Evolutionary conservation across 192 early-diverging fungal genomes (phyloP).

Genomic region (Coemansia sp.): DNA sequence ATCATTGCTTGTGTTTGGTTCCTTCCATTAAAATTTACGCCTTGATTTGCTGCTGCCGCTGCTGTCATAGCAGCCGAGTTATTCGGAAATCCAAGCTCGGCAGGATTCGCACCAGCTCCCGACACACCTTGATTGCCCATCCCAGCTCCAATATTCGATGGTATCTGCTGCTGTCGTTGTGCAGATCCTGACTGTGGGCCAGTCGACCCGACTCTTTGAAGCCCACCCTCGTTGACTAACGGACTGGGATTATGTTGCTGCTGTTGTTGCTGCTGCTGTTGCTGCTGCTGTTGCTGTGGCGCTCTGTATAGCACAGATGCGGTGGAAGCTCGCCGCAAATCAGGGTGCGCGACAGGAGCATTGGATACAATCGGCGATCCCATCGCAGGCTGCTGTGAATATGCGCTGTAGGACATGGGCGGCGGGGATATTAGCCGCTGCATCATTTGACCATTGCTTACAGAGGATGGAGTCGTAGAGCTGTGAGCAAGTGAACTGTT

Average conservation of each 20-base stretch:
- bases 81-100: slow-evolving; percentile 18
- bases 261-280: slow-evolving; percentile 8
- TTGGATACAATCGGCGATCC: slow-evolving; percentile 31
- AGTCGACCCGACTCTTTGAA: background rate
- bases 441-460: slow-evolving; percentile 19
- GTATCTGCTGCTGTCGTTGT: slow-evolving; percentile 14
- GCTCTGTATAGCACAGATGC: slow-evolving; percentile 11
- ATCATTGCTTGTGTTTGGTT: slow-evolving; percentile 16
- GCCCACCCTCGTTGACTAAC: background rate
- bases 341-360: slow-evolving; percentile 8
- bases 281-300: slow-evolving; percentile 13
- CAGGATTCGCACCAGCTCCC: slow-evolving; percentile 3
- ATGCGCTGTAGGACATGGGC: slow-evolving; percentile 9
- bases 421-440: slow-evolving; percentile 41
- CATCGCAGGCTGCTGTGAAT: slow-evolving; percentile 2
- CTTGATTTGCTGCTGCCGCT: background rate
- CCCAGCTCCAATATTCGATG: slow-evolving; percentile 2
- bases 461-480: background rate
- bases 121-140: slow-evolving; percentile 7
- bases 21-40: background rate
- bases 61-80: slow-evolving; percentile 7
- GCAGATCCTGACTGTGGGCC: slow-evolving; percentile 2
- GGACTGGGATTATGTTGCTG: slow-evolving; percentile 9
- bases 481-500: slow-evolving; percentile 9
- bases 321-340: slow-evolving; percentile 14